A percentile compares a stretch with the other conserved stretches of the same genome.
Evolutionary conservation across 306 rosid species (phyloP).

Genomic region (Elaeagnus macrophylla): DNA sequence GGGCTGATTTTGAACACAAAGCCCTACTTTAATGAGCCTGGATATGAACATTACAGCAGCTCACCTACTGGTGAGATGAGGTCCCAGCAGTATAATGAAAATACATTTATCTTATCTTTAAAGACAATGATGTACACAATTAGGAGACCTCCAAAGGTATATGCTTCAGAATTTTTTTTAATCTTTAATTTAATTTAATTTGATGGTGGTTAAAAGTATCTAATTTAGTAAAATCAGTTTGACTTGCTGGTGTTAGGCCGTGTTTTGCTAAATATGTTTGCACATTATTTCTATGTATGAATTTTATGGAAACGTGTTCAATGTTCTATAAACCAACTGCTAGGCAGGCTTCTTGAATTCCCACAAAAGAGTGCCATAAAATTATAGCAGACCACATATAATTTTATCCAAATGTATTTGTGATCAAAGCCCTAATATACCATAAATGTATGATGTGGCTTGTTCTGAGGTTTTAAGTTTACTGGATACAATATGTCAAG

Average conservation of each 20-base stretch:
- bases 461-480: too few species aligned
- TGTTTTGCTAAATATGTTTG: too few species aligned
- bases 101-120: slow-evolving; percentile 49
- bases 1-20: slow-evolving; percentile 72
- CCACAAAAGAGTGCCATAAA: too few species aligned
- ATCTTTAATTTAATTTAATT: slow-evolving; percentile 2
- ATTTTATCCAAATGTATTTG: too few species aligned
- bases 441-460: too few species aligned
- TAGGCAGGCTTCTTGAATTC: too few species aligned
- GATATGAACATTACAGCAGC: slow-evolving; percentile 39
- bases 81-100: slow-evolving; percentile 60
- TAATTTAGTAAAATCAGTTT: not conserved
- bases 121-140: slow-evolving; percentile 66
- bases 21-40: slow-evolving; percentile 89
- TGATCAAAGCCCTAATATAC: too few species aligned
- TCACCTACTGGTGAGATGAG: slow-evolving; percentile 39
- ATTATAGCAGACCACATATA: too few species aligned
- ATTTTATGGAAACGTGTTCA: too few species aligned
- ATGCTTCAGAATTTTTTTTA: slow-evolving; percentile 18
- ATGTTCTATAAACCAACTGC: too few species aligned
- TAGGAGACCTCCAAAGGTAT: slow-evolving; percentile 78
- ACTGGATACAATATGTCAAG: too few species aligned
- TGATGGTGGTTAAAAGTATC: not conserved
- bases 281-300: too few species aligned
- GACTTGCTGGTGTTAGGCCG: not conserved